Conservation (phyloP, 1,284 basidiomycete genomes). For the Trichosporon asahii region DNA sequence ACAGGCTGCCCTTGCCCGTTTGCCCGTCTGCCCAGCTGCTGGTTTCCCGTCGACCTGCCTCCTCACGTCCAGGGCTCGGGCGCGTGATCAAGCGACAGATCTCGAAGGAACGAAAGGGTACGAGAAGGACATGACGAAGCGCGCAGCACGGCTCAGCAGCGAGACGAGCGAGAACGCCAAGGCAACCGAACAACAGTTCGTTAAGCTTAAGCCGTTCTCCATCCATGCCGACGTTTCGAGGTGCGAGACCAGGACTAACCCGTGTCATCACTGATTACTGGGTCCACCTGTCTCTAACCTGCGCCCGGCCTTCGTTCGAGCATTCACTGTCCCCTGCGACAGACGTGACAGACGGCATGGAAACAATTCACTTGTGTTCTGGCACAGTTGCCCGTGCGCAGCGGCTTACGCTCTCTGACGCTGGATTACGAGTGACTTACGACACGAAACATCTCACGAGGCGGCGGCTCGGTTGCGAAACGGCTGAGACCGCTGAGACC, state of each 20-base stretch:
- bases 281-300: not conserved
- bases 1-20: too few species aligned
- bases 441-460: not conserved
- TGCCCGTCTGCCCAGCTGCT: too few species aligned
- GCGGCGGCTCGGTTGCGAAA: not conserved
- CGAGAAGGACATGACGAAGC: not conserved
- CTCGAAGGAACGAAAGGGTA: not conserved
- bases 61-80: not conserved
- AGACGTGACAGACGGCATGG: not conserved
- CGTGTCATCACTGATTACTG: not conserved
- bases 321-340: too few species aligned
- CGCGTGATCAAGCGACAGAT: too few species aligned
- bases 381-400: not conserved
- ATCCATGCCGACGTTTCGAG: not conserved
- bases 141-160: not conserved
- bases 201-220: not conserved
- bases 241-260: not conserved
- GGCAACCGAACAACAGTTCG: not conserved
- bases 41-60: not conserved
- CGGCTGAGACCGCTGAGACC: too few species aligned
- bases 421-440: not conserved
- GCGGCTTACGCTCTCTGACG: not conserved
- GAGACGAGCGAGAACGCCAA: too few species aligned
- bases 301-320: too few species aligned
- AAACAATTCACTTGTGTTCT: not conserved